A percentile compares a stretch with the other conserved stretches of the same genome.
Conservation (phyloP, 805 yeast species). For the Dipodascopsis uninucleata region DNA sequence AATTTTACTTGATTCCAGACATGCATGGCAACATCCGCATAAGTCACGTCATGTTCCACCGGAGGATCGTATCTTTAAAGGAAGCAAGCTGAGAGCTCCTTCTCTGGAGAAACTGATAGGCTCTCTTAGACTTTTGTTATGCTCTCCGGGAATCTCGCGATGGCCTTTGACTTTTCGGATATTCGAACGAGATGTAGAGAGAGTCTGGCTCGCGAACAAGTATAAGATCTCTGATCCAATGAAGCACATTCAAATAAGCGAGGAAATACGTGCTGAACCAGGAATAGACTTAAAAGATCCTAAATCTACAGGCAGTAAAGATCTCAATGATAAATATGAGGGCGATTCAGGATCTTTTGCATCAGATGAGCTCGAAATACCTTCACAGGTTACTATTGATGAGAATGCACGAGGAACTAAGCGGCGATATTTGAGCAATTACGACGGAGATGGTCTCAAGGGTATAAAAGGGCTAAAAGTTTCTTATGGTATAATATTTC, state of each 20-base stretch:
- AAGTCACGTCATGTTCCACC: slow-evolving; percentile 56
- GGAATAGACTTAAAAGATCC: slow-evolving; percentile 4
- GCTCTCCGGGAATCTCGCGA: slow-evolving; percentile 28
- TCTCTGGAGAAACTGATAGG: slow-evolving; percentile 32
- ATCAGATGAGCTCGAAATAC: no score
- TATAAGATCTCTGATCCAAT: slow-evolving; percentile 24
- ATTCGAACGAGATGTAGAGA: slow-evolving; percentile 29
- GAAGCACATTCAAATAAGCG: slow-evolving; percentile 8
- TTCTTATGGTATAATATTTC: slow-evolving; percentile 2
- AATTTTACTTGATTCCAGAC: slow-evolving; percentile 37
- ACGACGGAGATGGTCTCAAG: slow-evolving; percentile 25
- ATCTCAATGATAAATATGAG: not conserved
- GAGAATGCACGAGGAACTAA: slow-evolving; percentile 1
- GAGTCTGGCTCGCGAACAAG: slow-evolving; percentile 32
- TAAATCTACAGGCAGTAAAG: not conserved
- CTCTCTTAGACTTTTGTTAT: slow-evolving; percentile 31
- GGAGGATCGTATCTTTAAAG: slow-evolving; percentile 41
- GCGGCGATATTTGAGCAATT: slow-evolving; percentile 2
- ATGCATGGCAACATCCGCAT: slow-evolving; percentile 76
- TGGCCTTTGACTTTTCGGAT: slow-evolving; percentile 32
- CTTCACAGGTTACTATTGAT: slow-evolving; percentile 1
- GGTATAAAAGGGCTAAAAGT: slow-evolving; percentile 20
- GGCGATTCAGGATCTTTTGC: not conserved
- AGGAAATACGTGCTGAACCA: slow-evolving; percentile 11
- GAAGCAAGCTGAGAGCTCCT: slow-evolving; percentile 12